Evolutionary conservation across 108 stramenopile species (phyloP), one percentile per base, ranked within the genome.

Genomic region (Cyclotella baltica): DNA sequence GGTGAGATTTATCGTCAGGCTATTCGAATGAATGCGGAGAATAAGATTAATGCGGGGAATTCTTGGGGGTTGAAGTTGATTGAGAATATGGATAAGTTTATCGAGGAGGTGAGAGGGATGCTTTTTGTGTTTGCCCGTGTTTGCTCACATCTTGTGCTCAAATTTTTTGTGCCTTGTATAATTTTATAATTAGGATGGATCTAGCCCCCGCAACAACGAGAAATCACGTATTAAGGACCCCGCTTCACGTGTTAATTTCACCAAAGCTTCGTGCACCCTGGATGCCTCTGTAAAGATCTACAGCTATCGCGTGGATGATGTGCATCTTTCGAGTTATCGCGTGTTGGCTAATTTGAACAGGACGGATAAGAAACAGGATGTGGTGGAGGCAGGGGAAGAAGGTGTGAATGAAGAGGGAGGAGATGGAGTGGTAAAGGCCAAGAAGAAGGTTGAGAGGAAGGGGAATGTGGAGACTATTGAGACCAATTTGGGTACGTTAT

Each of bases 271-370:
- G 48, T 98, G 98, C 75, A 97, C 98, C 10, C 77, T 99, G 31
- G 97, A 99, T 75, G 98, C 98, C 0, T 91, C 91, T 47, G 97
- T 99, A 37, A 98, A 99, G 80, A 98, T 99, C 51, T 99, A 99
- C 81, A 94, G 94, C 0, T 95, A 97, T 75, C 93, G 99, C 47
- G 98, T 99, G 9, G 99, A 99, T 76, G 97, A 98, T 85, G 97
- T 97, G 18, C 93, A 96, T 76, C 74, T 92, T 29, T 92, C 90
- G 30, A 91, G 92, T 36, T 98, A 97, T 83, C 93, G 96, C 30
- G 96, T 99, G 9, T 82, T 99, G 48, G 98, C 97, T 50, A 98
- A 96, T 76, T 80, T 99, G 43, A 97, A 96, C 65, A 80, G 98
- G 8, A 93, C 87, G 29, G 91, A 93, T 70, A 85, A 52, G 10